phyloP scores from a whole-genome alignment of 2,329 filamentous ascomycete species.

The Corniculantispora saksenae region DNA sequence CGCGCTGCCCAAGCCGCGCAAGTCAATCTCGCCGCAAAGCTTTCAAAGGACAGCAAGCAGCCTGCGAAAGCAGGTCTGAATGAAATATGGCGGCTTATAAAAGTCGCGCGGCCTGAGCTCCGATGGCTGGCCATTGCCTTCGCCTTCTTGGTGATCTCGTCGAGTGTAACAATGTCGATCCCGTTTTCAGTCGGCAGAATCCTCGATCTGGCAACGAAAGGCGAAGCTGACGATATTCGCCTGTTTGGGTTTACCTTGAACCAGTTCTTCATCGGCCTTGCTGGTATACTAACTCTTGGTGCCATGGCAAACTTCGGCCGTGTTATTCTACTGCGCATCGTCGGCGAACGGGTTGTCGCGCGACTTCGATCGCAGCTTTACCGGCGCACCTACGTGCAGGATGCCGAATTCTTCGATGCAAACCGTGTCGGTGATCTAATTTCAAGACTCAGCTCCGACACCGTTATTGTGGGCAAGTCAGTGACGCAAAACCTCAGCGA shows the following conservation, averaged over 20 bases:
- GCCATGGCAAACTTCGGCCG: constrained; percentile 91
- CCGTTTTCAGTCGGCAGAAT: constrained; percentile 97
- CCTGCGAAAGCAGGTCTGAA: constrained; percentile 60
- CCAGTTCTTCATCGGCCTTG: constrained; percentile 86
- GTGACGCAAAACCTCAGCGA: constrained; percentile 98
- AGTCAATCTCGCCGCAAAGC: constrained; percentile 82
- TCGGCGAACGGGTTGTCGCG: constrained; percentile 92
- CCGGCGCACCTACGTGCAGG: constrained; percentile 89
- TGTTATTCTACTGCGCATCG: constrained; percentile 88
- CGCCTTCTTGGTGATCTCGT: constrained; percentile 82
- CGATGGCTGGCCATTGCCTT: constrained; percentile 79
- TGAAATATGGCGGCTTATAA: constrained; percentile 85
- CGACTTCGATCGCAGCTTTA: constrained; percentile 87
- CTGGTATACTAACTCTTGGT: constrained; percentile 73
- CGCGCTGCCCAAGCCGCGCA: constrained; percentile 85
- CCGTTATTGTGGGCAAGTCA: constrained; percentile 96
- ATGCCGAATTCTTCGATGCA: constrained; percentile 98
- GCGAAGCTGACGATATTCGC: constrained; percentile 62
- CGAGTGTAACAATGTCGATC: constrained; percentile 90
- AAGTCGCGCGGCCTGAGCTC: constrained; percentile 83
- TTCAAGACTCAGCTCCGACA: constrained; percentile 91
- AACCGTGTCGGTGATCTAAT: constrained; percentile 96
- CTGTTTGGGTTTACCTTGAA: constrained; percentile 82
- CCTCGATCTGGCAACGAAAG: constrained; percentile 83
- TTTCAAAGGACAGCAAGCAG: constrained; percentile 77